phyloP scores from a whole-genome alignment of 306 rosid genomes.

The Cucumis cinereus region DNA sequence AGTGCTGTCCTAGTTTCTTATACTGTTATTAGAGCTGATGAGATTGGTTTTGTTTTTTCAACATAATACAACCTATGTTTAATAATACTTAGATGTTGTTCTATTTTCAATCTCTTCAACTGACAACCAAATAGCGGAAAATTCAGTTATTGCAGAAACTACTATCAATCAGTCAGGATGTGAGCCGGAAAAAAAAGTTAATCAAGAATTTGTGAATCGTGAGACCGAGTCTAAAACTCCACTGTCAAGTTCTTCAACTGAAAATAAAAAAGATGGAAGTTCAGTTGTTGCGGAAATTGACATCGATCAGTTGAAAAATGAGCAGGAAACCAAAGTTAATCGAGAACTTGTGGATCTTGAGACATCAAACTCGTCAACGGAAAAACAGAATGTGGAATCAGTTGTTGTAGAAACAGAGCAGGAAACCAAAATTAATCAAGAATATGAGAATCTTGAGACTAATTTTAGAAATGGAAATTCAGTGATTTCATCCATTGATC shows the following conservation, averaged over 20 bases:
- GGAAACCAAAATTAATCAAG: constrained; percentile 2
- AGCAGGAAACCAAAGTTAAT: constrained; percentile 2
- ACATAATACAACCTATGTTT: not conserved
- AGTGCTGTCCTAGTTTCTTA: not conserved
- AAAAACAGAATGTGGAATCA: constrained; percentile 9
- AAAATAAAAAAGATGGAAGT: constrained; percentile 6
- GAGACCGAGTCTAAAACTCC: constrained; percentile 17
- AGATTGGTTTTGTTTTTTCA: not conserved
- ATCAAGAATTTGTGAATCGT: constrained; percentile 6
- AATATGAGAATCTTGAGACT: constrained; percentile 13
- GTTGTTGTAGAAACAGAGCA: constrained; percentile 10
- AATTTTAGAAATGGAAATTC: constrained; percentile 22
- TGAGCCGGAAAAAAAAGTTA: not conserved
- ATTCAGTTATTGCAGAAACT: constrained; percentile 13
- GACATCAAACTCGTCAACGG: constrained; percentile 4
- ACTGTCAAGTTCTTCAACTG: not conserved
- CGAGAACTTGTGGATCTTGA: constrained; percentile 7
- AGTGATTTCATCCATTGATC: constrained; percentile 10
- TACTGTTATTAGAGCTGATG: not conserved
- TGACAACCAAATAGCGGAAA: constrained; percentile 8
- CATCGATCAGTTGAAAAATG: constrained; percentile 10
- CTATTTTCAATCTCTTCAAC: constrained; percentile 13
- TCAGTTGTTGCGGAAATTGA: constrained; percentile 14
- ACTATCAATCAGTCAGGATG: constrained; percentile 13
- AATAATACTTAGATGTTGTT: constrained; percentile 25